phyloP scores from a whole-genome alignment of 805 yeast genomes.

The Yarrowia sp. region DNA sequence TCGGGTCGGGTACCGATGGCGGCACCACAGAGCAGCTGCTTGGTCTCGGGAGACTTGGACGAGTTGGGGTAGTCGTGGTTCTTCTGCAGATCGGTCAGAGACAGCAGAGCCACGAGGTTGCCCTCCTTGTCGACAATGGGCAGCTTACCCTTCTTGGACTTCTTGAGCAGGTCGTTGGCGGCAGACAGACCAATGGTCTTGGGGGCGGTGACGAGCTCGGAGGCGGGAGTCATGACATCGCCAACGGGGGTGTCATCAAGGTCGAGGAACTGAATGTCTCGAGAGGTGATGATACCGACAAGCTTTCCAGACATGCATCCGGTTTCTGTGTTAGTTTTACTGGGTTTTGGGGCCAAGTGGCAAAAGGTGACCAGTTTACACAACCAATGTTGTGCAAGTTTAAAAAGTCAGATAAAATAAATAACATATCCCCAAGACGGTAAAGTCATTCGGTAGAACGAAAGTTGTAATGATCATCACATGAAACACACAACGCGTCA shows the following conservation, averaged over 20 bases:
- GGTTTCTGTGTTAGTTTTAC: constrained; percentile 61
- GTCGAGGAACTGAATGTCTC: constrained; percentile 96
- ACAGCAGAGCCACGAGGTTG: constrained; percentile 82
- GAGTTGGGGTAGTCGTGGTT: constrained; percentile 93
- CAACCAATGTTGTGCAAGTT: no score
- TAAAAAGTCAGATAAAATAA: constrained; percentile 1
- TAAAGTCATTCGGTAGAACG: constrained; percentile 99
- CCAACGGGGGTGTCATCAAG: constrained; percentile 66
- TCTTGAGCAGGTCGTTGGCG: constrained; percentile 89
- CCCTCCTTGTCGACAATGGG: constrained; percentile 85
- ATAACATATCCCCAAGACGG: constrained; percentile 92
- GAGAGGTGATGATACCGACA: constrained; percentile 93
- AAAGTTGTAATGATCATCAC: constrained; percentile 73
- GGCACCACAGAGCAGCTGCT: constrained; percentile 98
- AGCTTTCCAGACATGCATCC: constrained; percentile 90
- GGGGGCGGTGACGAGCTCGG: constrained; percentile 80
- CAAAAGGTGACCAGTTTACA: not conserved
- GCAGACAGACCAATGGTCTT: constrained; percentile 80
- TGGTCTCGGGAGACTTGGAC: constrained; percentile 88
- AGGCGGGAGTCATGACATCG: constrained; percentile 77
- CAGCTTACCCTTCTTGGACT: constrained; percentile 95
- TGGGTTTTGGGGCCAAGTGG: not conserved
- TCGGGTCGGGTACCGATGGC: constrained; percentile 93
- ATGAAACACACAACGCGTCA: constrained; percentile 33
- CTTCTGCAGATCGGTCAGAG: constrained; percentile 97